A percentile compares a stretch with the other conserved stretches of the same genome.
phyloP scores from a whole-genome alignment of 169 alveolate species.

The Eimeria necatrix region DNA sequence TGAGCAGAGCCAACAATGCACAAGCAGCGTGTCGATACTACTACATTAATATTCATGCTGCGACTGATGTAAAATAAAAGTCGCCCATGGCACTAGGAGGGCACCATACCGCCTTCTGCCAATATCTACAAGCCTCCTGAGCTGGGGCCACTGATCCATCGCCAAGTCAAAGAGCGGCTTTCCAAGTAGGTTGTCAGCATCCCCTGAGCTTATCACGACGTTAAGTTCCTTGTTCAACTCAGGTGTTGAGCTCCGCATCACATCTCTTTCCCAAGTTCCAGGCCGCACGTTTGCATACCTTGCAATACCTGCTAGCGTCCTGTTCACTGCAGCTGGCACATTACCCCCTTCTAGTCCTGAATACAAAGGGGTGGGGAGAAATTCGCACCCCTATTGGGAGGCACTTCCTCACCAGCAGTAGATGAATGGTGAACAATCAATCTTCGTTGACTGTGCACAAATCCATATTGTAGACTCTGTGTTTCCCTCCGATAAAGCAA shows the following conservation, averaged over 20 bases:
- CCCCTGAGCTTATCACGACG: not conserved
- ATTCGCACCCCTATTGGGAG: no score
- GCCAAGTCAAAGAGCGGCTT: conserved; percentile 63
- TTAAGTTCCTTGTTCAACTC: conserved; percentile 21
- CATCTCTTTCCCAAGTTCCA: conserved; percentile 67
- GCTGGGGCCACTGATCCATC: conserved; percentile 66
- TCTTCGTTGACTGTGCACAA: no score
- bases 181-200: conserved; percentile 51
- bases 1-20: no score
- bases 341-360: conserved; percentile 68
- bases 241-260: not conserved
- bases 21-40: no score
- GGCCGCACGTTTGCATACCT: conserved; percentile 41
- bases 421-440: no score
- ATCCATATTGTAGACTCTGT: no score
- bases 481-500: no score
- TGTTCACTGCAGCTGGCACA: conserved; percentile 58
- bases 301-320: conserved; percentile 1
- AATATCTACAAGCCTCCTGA: conserved; percentile 41
- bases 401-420: no score
- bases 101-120: conserved; percentile 19
- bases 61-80: no score
- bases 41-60: no score
- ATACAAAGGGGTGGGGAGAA: no score
- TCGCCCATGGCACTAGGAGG: not conserved